These are phyloP conservation scores for Metschnikowia borealis DNA, from an alignment of 805 yeast genomes.

Conservation along the genomic window DNA sequence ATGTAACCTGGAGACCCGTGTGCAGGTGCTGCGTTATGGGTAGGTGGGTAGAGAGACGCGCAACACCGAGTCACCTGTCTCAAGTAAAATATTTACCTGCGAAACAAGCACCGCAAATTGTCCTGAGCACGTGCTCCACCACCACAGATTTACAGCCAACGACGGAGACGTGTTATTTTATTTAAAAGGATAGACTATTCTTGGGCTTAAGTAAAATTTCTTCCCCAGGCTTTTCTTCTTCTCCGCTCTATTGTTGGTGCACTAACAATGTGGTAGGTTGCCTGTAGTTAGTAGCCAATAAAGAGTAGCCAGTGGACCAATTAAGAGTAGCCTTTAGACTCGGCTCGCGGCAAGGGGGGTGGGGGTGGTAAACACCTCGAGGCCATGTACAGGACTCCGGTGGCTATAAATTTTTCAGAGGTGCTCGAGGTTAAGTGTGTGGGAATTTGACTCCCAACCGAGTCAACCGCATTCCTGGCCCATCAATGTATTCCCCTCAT, in stretches of 20 bases:
- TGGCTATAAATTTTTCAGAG: no score
- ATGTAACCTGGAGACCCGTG: neutral
- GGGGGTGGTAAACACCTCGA: neutral
- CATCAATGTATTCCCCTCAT: neutral
- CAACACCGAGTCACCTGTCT: neutral
- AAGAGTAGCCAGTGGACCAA: neutral
- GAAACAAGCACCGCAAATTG: neutral
- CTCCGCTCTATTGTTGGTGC: neutral
- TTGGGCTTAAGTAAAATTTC: neutral
- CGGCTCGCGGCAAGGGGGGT: neutral
- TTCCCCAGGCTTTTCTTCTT: neutral
- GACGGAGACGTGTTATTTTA: no score
- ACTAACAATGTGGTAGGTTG: neutral
- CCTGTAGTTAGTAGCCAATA: neutral
- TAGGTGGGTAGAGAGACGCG: neutral
- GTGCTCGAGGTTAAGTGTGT: neutral
- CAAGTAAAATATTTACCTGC: neutral
- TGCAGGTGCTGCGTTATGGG: neutral
- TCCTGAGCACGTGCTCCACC: neutral
- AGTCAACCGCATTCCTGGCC: neutral
- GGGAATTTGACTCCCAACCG: neutral
- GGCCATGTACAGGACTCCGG: neutral
- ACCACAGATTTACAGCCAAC: neutral
- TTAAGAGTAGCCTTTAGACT: neutral
- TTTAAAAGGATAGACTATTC: no score